These are phyloP conservation scores for Yamadazyma pseudoaaseri DNA, from an alignment of 1,139 yeast genomes.

Conservation along the genomic window DNA sequence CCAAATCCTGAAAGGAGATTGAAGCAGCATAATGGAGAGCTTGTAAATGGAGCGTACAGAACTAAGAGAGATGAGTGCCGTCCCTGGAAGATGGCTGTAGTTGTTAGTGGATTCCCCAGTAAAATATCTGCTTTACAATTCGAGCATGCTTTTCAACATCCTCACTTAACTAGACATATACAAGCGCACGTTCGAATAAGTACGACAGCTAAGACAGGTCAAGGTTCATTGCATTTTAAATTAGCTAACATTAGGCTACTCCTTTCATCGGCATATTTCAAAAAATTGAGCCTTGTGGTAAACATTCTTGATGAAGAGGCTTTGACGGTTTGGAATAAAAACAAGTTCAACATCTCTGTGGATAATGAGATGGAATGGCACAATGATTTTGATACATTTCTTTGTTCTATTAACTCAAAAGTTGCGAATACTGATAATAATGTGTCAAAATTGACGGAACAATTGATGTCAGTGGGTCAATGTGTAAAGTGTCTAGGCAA, in stretches of 20 bases:
- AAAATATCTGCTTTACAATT: constrained; percentile 68
- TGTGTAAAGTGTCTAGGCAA: constrained; percentile 28
- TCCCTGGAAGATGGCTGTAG: constrained; percentile 70
- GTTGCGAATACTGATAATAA: constrained; percentile 2
- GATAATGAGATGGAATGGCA: constrained; percentile 7
- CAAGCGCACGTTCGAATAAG: constrained; percentile 1
- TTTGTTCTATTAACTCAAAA: constrained; percentile 7
- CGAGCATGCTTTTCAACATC: constrained; percentile 80
- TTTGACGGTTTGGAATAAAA: constrained; percentile 24
- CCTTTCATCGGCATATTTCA: constrained; percentile 39
- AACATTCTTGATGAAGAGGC: constrained; percentile 33
- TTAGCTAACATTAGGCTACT: constrained; percentile 53
- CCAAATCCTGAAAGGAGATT: constrained; percentile 69
- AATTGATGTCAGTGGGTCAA: constrained; percentile 19
- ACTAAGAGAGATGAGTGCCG: constrained; percentile 56
- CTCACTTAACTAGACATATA: constrained; percentile 63
- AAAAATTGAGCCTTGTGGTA: constrained; percentile 37
- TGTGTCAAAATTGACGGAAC: constrained; percentile 18
- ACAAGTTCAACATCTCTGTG: constrained; percentile 24
- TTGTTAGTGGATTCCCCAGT: constrained; percentile 74
- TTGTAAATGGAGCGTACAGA: constrained; percentile 58
- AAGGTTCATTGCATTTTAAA: constrained; percentile 39
- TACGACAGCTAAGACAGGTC: constrained; percentile 21
- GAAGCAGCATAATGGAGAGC: constrained; percentile 75
- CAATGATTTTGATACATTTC: constrained; percentile 13